These are phyloP conservation scores for Lojkania enalia DNA, from an alignment of 2,329 filamentous ascomycete genomes.

Conservation along the genomic window DNA sequence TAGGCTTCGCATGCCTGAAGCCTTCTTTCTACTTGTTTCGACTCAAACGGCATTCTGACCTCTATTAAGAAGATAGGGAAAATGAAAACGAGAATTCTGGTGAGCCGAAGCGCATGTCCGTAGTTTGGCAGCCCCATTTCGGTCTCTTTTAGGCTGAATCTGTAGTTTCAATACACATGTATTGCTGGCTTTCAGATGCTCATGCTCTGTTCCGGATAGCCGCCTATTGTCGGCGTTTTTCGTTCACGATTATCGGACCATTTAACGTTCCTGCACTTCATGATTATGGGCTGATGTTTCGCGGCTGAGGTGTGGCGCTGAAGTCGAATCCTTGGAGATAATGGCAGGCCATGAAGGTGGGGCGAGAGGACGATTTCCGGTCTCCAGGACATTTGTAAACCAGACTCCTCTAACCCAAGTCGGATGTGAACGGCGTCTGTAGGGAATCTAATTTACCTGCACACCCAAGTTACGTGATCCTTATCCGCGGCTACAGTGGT, in stretches of 20 bases:
- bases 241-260: too few relatives aligned
- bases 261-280: slow-evolving; percentile 3
- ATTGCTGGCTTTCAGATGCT: slow-evolving; percentile 13
- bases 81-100: background rate
- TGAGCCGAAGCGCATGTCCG: slow-evolving; percentile 1
- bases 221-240: background rate
- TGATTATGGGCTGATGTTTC: slow-evolving; percentile 8
- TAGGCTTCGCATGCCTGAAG: slow-evolving; percentile 9
- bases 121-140: slow-evolving; percentile 14
- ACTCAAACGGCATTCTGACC: slow-evolving; percentile 2
- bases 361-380: background rate
- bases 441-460: too few relatives aligned
- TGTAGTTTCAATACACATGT: slow-evolving; percentile 26
- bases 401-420: too few relatives aligned
- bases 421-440: too few relatives aligned
- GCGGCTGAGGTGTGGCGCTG: background rate
- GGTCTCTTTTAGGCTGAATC: slow-evolving; percentile 22
- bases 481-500: too few relatives aligned
- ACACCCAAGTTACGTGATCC: too few relatives aligned
- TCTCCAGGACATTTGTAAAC: too few relatives aligned
- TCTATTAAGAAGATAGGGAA: too few relatives aligned
- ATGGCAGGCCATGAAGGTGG: slow-evolving; percentile 5
- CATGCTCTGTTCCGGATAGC: slow-evolving; percentile 1
- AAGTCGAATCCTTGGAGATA: too few relatives aligned
- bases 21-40: slow-evolving; percentile 7